These are phyloP conservation scores for Apiotrichum gracile DNA, from an alignment of 1,284 basidiomycete species.

Conservation along the genomic window DNA sequence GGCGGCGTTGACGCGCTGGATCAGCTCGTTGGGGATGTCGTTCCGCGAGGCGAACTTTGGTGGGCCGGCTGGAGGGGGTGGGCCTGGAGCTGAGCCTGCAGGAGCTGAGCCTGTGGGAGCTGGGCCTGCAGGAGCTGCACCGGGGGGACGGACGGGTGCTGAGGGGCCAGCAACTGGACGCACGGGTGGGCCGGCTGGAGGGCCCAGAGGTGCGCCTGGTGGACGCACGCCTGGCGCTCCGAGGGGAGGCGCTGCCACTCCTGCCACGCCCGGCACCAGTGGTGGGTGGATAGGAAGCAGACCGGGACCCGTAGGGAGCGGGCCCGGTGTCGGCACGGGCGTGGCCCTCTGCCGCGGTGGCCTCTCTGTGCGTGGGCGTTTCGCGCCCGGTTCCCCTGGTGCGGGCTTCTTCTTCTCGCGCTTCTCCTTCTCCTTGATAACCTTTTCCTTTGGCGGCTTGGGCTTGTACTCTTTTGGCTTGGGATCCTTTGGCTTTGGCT, in stretches of 20 bases:
- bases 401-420: not conserved
- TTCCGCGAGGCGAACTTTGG: slow-evolving; percentile 9
- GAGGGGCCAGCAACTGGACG: not conserved
- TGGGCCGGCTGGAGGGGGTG: not conserved
- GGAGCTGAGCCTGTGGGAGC: not conserved
- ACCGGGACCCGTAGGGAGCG: not conserved
- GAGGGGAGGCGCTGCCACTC: no score
- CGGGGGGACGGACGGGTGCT: not conserved
- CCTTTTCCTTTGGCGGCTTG: not conserved
- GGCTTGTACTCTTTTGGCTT: slow-evolving; percentile 3
- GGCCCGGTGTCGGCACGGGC: not conserved
- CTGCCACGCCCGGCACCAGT: not conserved
- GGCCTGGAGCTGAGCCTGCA: not conserved
- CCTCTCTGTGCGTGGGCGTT: not conserved
- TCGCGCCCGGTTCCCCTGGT: not conserved
- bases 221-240: no score
- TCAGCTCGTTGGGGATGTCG: slow-evolving; percentile 28
- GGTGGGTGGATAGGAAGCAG: no score
- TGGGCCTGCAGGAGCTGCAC: not conserved
- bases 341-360: not conserved
- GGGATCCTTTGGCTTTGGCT: not conserved
- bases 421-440: slow-evolving; percentile 2
- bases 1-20: slow-evolving; percentile 40
- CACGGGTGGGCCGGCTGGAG: not conserved
- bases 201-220: not conserved